phyloP scores from a whole-genome alignment of 2,329 filamentous ascomycete genomes.

The Metarhizium robertsii region DNA sequence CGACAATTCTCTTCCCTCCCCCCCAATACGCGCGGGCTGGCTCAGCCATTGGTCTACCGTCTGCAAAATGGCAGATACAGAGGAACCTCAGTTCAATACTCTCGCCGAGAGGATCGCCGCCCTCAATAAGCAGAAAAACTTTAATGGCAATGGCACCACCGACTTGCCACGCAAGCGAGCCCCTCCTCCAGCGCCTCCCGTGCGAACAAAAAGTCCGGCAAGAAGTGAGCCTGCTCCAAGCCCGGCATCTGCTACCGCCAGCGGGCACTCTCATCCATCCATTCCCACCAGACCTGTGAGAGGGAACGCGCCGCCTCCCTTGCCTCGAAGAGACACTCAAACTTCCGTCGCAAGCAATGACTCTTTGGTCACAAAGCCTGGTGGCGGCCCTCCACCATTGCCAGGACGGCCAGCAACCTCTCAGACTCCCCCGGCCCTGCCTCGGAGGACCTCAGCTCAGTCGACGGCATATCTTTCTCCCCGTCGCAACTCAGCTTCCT shows the following conservation, averaged over 20 bases:
- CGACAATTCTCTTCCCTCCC: neutral
- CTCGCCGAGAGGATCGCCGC: constrained; percentile 56
- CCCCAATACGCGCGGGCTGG: neutral
- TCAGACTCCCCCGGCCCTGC: constrained; percentile 38
- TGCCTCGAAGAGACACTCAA: constrained; percentile 23
- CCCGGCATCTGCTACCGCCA: constrained; percentile 9
- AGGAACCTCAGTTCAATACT: constrained; percentile 52
- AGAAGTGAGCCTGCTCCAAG: constrained; percentile 28
- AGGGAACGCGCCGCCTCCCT: constrained; percentile 23
- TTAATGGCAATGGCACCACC: constrained; percentile 27
- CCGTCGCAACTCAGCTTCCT: constrained; percentile 48
- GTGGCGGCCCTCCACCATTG: constrained; percentile 22
- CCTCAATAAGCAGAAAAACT: constrained; percentile 52
- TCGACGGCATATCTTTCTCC: constrained; percentile 23
- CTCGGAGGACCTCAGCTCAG: constrained; percentile 38
- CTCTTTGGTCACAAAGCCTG: constrained; percentile 5
- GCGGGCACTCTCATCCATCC: constrained; percentile 13
- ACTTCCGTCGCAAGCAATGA: constrained; percentile 8
- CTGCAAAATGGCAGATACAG: constrained; percentile 45
- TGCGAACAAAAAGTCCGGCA: constrained; percentile 27
- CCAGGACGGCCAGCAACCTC: constrained; percentile 21
- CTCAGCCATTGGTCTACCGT: neutral
- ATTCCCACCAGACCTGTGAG: constrained; percentile 31
- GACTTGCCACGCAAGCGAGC: constrained; percentile 32
- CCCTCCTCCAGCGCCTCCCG: constrained; percentile 30